Evolutionary conservation across 805 yeast species (phyloP).

Genomic region (Lachancea waltii): DNA sequence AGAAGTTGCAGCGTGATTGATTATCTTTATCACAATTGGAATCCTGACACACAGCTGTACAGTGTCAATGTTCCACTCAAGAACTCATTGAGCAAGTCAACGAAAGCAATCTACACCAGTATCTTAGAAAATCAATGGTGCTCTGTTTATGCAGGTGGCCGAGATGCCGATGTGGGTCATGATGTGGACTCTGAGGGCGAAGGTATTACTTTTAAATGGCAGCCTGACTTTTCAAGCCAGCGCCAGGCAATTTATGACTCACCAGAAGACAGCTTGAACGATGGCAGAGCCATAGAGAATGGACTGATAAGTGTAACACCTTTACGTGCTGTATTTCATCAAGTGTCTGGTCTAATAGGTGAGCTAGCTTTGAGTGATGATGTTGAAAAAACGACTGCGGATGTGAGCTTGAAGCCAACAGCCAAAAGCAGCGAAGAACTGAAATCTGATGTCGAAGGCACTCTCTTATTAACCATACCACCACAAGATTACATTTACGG

Average conservation of each 20-base stretch:
- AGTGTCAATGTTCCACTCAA: constrained; percentile 78
- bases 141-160: constrained; percentile 34
- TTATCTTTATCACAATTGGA: constrained; percentile 56
- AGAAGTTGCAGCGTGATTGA: constrained; percentile 58
- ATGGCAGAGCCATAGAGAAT: constrained; percentile 61
- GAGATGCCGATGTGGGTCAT: constrained; percentile 4
- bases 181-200: constrained; percentile 28
- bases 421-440: not conserved
- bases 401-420: not conserved
- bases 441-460: not conserved
- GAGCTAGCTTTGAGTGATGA: constrained; percentile 12
- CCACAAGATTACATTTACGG: constrained; percentile 37
- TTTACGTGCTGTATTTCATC: constrained; percentile 62
- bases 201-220: constrained; percentile 62
- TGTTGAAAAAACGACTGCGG: not conserved
- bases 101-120: constrained; percentile 69
- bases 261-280: constrained; percentile 42
- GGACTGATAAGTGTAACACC: constrained; percentile 67
- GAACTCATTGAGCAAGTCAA: constrained; percentile 42
- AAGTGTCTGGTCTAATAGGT: constrained; percentile 18
- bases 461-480: constrained; percentile 27
- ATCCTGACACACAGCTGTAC: constrained; percentile 56
- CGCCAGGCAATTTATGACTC: constrained; percentile 45
- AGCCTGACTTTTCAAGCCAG: constrained; percentile 62
- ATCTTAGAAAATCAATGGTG: constrained; percentile 78